Evolutionary conservation across 139 green algal genomes (phyloP).

Genomic region (Coelastrella sp.): DNA sequence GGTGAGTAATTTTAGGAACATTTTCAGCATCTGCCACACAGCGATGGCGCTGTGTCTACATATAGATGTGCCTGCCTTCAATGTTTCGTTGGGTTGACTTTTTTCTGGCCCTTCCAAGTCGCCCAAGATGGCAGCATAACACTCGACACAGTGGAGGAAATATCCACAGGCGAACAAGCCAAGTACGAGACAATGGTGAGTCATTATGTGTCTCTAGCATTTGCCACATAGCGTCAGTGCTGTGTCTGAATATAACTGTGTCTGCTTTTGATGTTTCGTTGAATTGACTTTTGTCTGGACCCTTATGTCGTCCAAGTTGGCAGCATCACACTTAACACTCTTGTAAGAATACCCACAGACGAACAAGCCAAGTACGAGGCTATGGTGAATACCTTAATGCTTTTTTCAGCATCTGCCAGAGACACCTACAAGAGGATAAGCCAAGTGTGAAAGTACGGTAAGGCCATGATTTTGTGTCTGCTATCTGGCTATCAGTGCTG

Average conservation of each 20-base stretch:
- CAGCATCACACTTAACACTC: conserved; percentile 4
- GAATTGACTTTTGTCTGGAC: no score
- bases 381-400: neutral
- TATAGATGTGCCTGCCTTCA: neutral
- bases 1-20: neutral
- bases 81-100: no score
- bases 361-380: conserved; percentile 39
- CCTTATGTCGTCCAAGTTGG: neutral
- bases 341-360: conserved; percentile 7
- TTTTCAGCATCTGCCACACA: neutral
- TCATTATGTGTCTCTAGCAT: neutral
- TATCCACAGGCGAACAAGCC: conserved; percentile 14
- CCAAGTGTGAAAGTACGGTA: no score
- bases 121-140: neutral
- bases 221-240: neutral
- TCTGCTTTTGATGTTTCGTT: neutral
- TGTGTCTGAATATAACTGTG: neutral
- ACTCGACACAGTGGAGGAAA: conserved; percentile 3
- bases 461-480: no score
- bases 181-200: conserved; percentile 33
- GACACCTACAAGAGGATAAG: no score
- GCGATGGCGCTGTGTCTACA: neutral
- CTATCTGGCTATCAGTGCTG: no score
- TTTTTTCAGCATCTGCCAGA: neutral
- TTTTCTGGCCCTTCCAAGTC: no score